phyloP scores from a whole-genome alignment of 768 basidiomycete species.

The Melanogaster broomeanus region DNA sequence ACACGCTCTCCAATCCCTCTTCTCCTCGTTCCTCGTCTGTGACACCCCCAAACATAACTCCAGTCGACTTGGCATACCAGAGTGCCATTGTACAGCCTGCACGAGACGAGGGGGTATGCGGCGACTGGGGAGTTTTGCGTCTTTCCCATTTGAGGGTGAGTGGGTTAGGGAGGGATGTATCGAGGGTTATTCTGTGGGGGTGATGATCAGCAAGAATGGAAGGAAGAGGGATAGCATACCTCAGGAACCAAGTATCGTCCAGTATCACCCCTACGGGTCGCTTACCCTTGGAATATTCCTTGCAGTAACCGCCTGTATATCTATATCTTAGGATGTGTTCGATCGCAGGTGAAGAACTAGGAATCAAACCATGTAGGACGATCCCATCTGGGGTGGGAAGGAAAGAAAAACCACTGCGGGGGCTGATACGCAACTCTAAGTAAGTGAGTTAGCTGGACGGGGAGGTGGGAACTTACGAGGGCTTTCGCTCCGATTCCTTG shows the following conservation, averaged over 20 bases:
- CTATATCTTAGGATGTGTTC: not conserved
- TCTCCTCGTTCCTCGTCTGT: constrained; percentile 85
- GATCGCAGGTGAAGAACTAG: not conserved
- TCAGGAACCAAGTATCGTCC: constrained; percentile 88
- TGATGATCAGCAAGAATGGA: not conserved
- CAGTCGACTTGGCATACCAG: constrained; percentile 68
- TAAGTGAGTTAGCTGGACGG: too few relatives aligned
- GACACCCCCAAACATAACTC: constrained; percentile 86
- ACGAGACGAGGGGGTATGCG: constrained; percentile 60
- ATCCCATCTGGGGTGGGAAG: constrained; percentile 77
- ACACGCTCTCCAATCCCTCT: constrained; percentile 80
- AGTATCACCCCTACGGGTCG: constrained; percentile 84
- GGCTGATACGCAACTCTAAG: constrained; percentile 37
- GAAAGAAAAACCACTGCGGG: constrained; percentile 85
- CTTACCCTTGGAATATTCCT: constrained; percentile 86
- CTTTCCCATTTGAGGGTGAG: constrained; percentile 82
- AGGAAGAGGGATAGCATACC: constrained; percentile 41
- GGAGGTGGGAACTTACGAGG: constrained; percentile 53
- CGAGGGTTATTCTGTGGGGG: constrained; percentile 33
- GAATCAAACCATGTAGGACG: constrained; percentile 64
- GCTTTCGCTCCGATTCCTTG: constrained; percentile 66
- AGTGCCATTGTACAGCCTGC: constrained; percentile 87
- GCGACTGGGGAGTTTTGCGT: constrained; percentile 67
- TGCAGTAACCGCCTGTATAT: constrained; percentile 79
- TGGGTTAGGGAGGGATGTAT: constrained; percentile 25